Evolutionary conservation across 1,284 basidiomycete species (phyloP).

Genomic region (Malassezia globosa): DNA sequence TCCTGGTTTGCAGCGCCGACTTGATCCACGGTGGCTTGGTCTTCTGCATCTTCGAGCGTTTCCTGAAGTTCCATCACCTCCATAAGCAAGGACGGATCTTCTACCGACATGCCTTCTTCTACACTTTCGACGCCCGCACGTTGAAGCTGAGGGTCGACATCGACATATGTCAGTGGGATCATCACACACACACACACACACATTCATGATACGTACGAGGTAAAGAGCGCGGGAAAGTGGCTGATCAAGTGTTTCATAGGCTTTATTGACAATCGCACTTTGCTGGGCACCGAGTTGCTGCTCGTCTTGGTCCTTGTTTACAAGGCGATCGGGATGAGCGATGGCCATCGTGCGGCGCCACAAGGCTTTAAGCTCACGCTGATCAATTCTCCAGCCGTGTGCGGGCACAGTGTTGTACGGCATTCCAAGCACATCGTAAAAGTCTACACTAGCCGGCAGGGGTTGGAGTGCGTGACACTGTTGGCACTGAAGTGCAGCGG

Average conservation of each 20-base stretch:
- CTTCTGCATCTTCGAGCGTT: conserved; percentile 28
- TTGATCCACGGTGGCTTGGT: conserved; percentile 28
- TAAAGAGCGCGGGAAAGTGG: conserved; percentile 35
- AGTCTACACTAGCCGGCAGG: conserved; percentile 25
- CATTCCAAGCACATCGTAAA: conserved; percentile 32
- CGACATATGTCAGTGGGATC: background rate
- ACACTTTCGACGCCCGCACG: conserved; percentile 17
- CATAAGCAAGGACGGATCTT: conserved; percentile 40
- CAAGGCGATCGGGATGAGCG: conserved; percentile 41
- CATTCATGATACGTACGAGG: too few relatives aligned
- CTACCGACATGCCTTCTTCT: conserved; percentile 30
- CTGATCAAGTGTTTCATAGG: conserved; percentile 40
- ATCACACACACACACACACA: background rate
- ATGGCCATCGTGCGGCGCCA: conserved; percentile 39
- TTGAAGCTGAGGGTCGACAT: too few relatives aligned
- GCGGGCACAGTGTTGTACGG: conserved; percentile 19
- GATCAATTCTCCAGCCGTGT: conserved; percentile 34
- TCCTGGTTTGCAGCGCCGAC: conserved; percentile 25
- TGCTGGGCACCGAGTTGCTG: conserved; percentile 38
- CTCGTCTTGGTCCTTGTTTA: conserved; percentile 27
- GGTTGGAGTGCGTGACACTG: conserved; percentile 24
- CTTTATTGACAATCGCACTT: conserved; percentile 38
- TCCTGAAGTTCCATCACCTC: conserved; percentile 44
- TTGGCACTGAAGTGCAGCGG: conserved; percentile 18
- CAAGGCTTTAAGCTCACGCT: conserved; percentile 24